Base-by-base conservation (phyloP, 1,139 yeast species). In the Geotrichum aggregatum region DNA sequence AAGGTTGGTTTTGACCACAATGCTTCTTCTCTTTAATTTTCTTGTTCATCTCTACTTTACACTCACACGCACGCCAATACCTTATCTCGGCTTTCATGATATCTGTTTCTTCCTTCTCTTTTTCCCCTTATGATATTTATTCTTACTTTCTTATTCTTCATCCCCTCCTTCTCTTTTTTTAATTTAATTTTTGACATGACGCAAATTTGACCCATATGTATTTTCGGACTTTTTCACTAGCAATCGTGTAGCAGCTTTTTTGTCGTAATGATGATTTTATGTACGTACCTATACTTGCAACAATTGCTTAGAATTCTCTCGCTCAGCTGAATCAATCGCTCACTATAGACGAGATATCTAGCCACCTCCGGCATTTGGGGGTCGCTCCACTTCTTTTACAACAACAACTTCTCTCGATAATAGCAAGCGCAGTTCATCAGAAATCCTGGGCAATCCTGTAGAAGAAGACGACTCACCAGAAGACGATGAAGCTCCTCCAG, bases 351-450 rank as follows among this genome's bases (percentile, higher is more conserved):
- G n/a, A n/a, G n/a, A n/a, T n/a, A n/a, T n/a, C n/a, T n/a, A n/a
- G n/a, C 73, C 74, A 5, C 74, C 74, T 11, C 67, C 64, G 2
- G 64, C 71, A 44, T 66, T 66, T 2, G 69, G 69, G 1, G 72
- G 71, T 1, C 73, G 64, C 44, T 62, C 66, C 1, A 51, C 77
- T 61, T 91, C 97, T 58, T 76, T 81, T 58, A 84, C 84, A 11
- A 85, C 76, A 1, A 89, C 74, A 13, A 82, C 56, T 21, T 84
- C 76, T 57, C 75, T 79, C 11, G 83, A 77, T 36, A 89, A 71
- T 46, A 91, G 69, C 46, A 65, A 65, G 51, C 91, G 72, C 58
- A 89, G 70, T 45, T 83, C 84, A 0, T 75, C 76, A 51, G 82
- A 75, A 19, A 79, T 69, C 45, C 66, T 67, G 53, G 67, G 67